Conservation (phyloP, 163 green algal genomes). For the Coccomyxa subellipsoidea region DNA sequence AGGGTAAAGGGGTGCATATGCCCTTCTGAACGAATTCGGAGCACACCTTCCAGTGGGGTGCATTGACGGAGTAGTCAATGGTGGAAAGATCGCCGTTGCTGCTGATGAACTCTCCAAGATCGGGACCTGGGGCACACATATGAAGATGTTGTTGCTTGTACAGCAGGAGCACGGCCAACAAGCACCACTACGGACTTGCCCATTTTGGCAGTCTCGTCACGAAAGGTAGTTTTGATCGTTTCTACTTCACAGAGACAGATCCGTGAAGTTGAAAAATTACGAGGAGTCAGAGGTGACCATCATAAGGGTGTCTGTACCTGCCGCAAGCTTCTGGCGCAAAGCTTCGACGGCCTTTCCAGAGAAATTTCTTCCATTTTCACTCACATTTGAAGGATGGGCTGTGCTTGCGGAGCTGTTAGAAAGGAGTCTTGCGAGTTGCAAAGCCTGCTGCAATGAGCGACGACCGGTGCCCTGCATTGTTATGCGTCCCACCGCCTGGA, state of each 20-base stretch:
- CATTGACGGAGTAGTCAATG: constrained; percentile 23
- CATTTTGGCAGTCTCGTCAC: too few relatives aligned
- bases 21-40: too few relatives aligned
- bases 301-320: too few relatives aligned
- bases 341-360: not conserved
- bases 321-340: not conserved
- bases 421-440: not conserved
- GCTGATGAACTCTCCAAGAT: constrained; percentile 3
- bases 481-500: not conserved
- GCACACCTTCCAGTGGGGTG: constrained; percentile 37
- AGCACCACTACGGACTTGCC: too few relatives aligned
- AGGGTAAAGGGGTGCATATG: too few relatives aligned
- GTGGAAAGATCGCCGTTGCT: not conserved
- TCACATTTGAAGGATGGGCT: not conserved
- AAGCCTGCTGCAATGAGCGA: not conserved
- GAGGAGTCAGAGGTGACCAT: too few relatives aligned
- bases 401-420: not conserved
- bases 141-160: not conserved
- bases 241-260: too few relatives aligned
- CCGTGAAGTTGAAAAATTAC: too few relatives aligned
- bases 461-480: not conserved
- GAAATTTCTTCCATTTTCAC: not conserved
- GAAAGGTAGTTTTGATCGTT: too few relatives aligned
- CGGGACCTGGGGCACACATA: constrained; percentile 4
- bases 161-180: not conserved